Conservation (phyloP, 2,329 filamentous ascomycete species). For the Trichoderma sp. region DNA sequence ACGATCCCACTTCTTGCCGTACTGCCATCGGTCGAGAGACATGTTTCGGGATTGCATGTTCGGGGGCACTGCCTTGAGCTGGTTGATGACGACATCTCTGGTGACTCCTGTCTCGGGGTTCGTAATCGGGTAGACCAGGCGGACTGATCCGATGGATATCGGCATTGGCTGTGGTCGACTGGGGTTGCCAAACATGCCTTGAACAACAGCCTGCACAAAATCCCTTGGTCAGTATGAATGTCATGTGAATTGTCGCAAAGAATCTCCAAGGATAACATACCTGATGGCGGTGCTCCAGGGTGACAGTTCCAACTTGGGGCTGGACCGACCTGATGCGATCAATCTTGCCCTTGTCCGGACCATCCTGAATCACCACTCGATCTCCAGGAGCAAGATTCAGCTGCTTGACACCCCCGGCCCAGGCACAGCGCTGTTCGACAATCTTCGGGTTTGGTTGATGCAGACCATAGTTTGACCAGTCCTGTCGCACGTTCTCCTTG, state of each 20-base stretch:
- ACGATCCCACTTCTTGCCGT: slow-evolving; percentile 47
- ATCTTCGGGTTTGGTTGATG: slow-evolving; percentile 34
- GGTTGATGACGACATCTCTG: slow-evolving; percentile 74
- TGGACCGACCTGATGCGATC: slow-evolving; percentile 63
- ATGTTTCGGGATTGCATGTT: slow-evolving; percentile 46
- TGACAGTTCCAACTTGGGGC: slow-evolving; percentile 52
- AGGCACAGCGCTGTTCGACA: slow-evolving; percentile 45
- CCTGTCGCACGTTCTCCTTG: slow-evolving; percentile 36
- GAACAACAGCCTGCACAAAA: slow-evolving; percentile 28
- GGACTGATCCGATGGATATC: slow-evolving; percentile 68
- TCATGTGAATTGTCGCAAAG: neutral
- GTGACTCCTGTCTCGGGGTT: slow-evolving; percentile 61
- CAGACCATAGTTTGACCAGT: slow-evolving; percentile 34
- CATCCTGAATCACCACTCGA: slow-evolving; percentile 76
- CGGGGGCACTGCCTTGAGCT: slow-evolving; percentile 55
- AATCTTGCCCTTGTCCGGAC: slow-evolving; percentile 79
- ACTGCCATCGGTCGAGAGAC: slow-evolving; percentile 40
- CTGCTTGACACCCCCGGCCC: slow-evolving; percentile 54
- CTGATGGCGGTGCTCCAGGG: slow-evolving; percentile 60
- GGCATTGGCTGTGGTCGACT: slow-evolving; percentile 38
- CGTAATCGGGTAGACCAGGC: slow-evolving; percentile 74
- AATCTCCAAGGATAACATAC: slow-evolving; percentile 43
- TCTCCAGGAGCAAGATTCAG: slow-evolving; percentile 67
- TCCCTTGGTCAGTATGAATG: neutral
- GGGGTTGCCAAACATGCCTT: slow-evolving; percentile 32